These are phyloP conservation scores for Arachnomyces sp. DNA, from an alignment of 2,329 filamentous ascomycete species.

Conservation along the genomic window DNA sequence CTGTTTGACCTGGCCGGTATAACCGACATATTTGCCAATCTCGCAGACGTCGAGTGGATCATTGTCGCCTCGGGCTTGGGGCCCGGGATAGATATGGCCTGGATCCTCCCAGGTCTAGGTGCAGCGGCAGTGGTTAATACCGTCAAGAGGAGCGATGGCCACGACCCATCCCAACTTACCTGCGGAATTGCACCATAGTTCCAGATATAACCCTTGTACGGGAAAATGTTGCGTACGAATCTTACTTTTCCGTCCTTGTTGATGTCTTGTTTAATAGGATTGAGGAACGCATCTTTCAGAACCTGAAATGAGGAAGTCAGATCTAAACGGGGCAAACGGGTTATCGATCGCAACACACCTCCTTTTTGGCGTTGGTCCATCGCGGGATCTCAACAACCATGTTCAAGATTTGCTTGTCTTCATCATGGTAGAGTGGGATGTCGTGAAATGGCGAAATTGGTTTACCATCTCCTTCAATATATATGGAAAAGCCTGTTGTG, in stretches of 20 bases:
- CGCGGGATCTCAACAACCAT: constrained; percentile 92
- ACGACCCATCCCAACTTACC: constrained; percentile 43
- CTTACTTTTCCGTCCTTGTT: constrained; percentile 96
- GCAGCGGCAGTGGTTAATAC: neutral
- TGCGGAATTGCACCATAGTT: constrained; percentile 94
- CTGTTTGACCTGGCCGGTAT: constrained; percentile 83
- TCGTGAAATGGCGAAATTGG: constrained; percentile 85
- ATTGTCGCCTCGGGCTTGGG: constrained; percentile 91
- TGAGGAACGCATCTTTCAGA: constrained; percentile 83
- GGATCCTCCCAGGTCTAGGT: constrained; percentile 86
- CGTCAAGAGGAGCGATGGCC: too few species aligned
- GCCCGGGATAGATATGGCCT: constrained; percentile 78
- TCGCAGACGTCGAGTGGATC: constrained; percentile 92
- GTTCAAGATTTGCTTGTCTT: constrained; percentile 81
- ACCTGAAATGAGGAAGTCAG: constrained; percentile 52
- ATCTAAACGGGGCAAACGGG: neutral
- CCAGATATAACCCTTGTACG: constrained; percentile 94
- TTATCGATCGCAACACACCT: constrained; percentile 51
- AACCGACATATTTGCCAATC: constrained; percentile 83
- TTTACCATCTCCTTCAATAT: constrained; percentile 81
- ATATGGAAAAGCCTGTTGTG: constrained; percentile 85
- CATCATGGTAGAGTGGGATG: constrained; percentile 81
- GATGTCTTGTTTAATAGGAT: constrained; percentile 87
- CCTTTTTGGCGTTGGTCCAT: constrained; percentile 92
- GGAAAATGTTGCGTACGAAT: constrained; percentile 93